Evolutionary conservation across 225 moss, liverwort and hornwort genomes (phyloP), one percentile per base, ranked within the genome.

Genomic region (Rhytidiadelphus loreus): DNA sequence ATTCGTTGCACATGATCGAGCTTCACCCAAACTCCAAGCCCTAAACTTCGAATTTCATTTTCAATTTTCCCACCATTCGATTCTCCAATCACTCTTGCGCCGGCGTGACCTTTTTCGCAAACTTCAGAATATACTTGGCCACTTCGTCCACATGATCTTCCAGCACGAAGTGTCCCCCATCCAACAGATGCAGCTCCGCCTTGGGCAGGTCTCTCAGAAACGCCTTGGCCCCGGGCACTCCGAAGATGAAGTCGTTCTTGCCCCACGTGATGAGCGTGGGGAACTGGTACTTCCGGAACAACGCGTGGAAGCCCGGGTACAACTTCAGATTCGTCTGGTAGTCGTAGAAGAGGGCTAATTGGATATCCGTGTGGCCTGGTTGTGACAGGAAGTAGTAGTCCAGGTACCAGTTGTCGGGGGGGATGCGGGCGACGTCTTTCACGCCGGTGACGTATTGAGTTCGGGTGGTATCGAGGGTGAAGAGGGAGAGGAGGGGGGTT

Each of bases 221-320:
- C 23, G 90, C 95, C 50, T 76, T 29, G 41, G 95, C 93, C 2
- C 95, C 93, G 4, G 89, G 59, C 24, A 89, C 91, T 4, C 92
- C 88, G 81, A 95, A 95, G 68, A 90, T 83, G 86, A 93, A 65
- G 63, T 95, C 95, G 24, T 91, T 61, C 90, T 92, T 88, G 24
- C 94, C 95, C 95, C 95, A 95, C 78, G 89, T 88, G 80, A 95
- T 94, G 46, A 95, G 64, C 58, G 95, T 95, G 2, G 95, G 95
- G 73, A 83, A 95, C 77, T 95, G 95, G 86, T 93, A 85, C 83
- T 94, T 91, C 17, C 91, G 93, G n/a, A 95, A 94, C 33, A 83
- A 41, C 21, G 89, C 89, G 1, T 95, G 93, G 58, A 89, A 90
- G 56, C 17, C 25, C 8, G 93, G 90, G 74, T 95, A 95, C 5